phyloP scores from a whole-genome alignment of 768 basidiomycete genomes.

The Tylopilus subfusipes region DNA sequence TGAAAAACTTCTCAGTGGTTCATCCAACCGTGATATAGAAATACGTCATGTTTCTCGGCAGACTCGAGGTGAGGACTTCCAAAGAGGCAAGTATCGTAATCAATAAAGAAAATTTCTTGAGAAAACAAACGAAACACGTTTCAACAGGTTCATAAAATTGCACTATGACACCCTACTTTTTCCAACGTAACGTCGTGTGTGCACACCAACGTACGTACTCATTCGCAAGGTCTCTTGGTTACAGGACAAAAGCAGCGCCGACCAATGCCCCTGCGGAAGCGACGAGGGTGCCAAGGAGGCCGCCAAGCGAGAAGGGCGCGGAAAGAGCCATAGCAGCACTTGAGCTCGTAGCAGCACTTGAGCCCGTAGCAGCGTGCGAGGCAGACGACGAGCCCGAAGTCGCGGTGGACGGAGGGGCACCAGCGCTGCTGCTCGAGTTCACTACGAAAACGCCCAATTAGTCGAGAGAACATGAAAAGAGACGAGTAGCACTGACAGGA shows the following conservation, averaged over 20 bases:
- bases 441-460: background rate
- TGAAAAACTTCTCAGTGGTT: no score
- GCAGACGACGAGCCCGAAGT: background rate
- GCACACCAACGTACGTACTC: background rate
- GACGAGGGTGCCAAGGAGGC: slow-evolving; percentile 20
- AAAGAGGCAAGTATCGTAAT: no score
- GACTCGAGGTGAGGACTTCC: no score
- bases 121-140: slow-evolving; percentile 2
- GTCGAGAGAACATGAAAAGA: background rate
- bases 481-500: slow-evolving; percentile 2
- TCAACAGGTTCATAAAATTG: background rate
- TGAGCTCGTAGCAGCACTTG: background rate
- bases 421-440: background rate
- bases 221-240: background rate
- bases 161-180: background rate
- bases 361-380: no score
- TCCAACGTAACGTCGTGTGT: background rate
- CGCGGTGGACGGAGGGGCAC: background rate
- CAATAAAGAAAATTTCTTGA: no score
- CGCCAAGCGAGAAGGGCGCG: slow-evolving; percentile 15
- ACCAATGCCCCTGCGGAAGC: slow-evolving; percentile 25
- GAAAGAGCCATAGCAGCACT: slow-evolving; percentile 20
- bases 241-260: slow-evolving; percentile 26
- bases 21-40: no score
- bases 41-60: no score